A percentile compares a stretch with the other conserved stretches of the same genome.
phyloP scores from a whole-genome alignment of 495 filamentous ascomycete genomes.

The Penicillium paradoxum region DNA sequence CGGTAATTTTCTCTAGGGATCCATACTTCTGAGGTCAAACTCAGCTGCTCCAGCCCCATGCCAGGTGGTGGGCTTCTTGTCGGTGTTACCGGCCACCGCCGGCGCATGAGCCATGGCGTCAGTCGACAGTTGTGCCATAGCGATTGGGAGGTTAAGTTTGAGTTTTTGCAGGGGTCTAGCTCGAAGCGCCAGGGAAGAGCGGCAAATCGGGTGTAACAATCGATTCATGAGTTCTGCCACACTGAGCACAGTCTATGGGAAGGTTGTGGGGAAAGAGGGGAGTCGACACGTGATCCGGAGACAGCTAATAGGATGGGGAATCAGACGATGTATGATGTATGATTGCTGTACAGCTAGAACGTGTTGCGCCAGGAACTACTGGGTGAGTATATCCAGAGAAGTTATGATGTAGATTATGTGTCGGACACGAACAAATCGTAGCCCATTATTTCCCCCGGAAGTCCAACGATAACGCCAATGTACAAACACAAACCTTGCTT shows the following conservation, averaged over 20 bases:
- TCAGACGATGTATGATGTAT: not conserved
- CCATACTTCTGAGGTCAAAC: slow-evolving; percentile 54
- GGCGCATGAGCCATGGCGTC: slow-evolving; percentile 24
- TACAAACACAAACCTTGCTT: too few species aligned
- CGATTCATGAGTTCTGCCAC: slow-evolving; percentile 16
- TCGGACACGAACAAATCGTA: too few species aligned
- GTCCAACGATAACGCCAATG: too few species aligned
- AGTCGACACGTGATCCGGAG: slow-evolving; percentile 15
- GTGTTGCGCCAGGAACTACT: too few species aligned
- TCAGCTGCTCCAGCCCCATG: slow-evolving; percentile 56
- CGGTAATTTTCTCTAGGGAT: not conserved
- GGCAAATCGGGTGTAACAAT: slow-evolving; percentile 13
- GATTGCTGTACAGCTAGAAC: too few species aligned
- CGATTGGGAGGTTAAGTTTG: not conserved
- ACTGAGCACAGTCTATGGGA: not conserved
- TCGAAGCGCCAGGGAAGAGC: slow-evolving; percentile 5
- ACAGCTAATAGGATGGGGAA: not conserved
- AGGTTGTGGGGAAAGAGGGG: slow-evolving; percentile 8
- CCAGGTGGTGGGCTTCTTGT: slow-evolving; percentile 44
- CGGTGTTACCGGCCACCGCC: slow-evolving; percentile 6
- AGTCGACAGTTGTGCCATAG: too few species aligned
- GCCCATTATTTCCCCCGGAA: too few species aligned
- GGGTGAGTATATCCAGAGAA: too few species aligned
- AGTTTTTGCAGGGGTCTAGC: not conserved
- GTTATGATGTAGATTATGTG: too few species aligned